phyloP scores from a whole-genome alignment of 345 rosid species.

The Euphorbia peplus region DNA sequence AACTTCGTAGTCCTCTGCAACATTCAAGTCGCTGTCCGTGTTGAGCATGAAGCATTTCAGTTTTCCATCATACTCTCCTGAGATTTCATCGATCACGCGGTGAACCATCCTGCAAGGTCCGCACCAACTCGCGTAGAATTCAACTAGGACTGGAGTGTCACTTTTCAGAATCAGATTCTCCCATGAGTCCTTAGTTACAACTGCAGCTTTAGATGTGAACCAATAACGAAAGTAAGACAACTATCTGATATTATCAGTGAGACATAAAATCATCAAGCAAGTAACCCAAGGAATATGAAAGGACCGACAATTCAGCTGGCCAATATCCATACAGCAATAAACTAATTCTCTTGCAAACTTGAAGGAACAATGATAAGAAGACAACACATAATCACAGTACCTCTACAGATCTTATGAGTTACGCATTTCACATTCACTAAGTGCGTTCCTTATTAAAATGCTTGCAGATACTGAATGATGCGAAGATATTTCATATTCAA shows the following conservation, averaged over 20 bases:
- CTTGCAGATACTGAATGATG: no score
- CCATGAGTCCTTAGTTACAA: constrained; percentile 61
- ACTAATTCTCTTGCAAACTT: not conserved
- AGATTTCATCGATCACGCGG: constrained; percentile 72
- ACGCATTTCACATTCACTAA: no score
- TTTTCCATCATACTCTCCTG: constrained; percentile 69
- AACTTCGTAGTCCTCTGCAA: constrained; percentile 75
- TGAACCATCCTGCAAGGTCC: constrained; percentile 56
- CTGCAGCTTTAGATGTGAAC: constrained; percentile 49
- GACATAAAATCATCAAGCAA: constrained; percentile 1
- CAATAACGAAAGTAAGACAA: constrained; percentile 17
- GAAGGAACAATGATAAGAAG: not conserved
- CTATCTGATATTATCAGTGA: not conserved
- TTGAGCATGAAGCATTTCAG: constrained; percentile 66
- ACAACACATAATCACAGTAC: not conserved
- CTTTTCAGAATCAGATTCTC: constrained; percentile 55
- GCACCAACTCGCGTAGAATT: constrained; percentile 89
- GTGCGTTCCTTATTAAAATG: no score
- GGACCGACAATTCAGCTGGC: not conserved
- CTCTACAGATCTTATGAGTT: no score
- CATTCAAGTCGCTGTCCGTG: constrained; percentile 57
- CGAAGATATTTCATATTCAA: not conserved
- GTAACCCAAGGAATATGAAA: not conserved
- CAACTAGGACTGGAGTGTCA: constrained; percentile 73
- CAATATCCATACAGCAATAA: no score